Evolutionary conservation across 2,329 filamentous ascomycete genomes (phyloP).

Genomic region (Pseudopyricularia cyperi): DNA sequence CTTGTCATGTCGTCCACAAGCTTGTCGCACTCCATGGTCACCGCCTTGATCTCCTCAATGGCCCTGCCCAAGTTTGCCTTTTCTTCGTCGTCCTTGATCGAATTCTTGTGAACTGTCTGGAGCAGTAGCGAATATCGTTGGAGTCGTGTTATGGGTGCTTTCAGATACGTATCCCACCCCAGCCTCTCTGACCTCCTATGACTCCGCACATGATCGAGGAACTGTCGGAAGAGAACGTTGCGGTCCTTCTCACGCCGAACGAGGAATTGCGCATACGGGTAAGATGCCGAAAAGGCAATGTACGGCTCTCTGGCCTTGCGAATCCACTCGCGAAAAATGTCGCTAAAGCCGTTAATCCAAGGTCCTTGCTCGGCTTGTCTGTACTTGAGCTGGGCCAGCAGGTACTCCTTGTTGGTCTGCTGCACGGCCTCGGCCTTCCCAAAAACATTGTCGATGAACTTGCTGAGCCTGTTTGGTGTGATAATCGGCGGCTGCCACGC

Average conservation of each 20-base stretch:
- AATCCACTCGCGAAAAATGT: conserved; percentile 97
- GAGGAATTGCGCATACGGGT: conserved; percentile 70
- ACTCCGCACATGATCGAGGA: conserved; percentile 66
- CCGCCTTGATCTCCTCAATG: conserved; percentile 80
- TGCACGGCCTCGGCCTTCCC: conserved; percentile 82
- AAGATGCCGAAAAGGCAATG: conserved; percentile 81
- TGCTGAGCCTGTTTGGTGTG: conserved; percentile 59
- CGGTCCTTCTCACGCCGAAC: conserved; percentile 73
- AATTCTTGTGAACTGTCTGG: conserved; percentile 71
- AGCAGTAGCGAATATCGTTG: conserved; percentile 83
- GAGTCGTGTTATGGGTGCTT: conserved; percentile 81
- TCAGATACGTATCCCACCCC: conserved; percentile 89
- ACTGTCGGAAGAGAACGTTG: conserved; percentile 77
- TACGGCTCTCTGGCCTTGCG: conserved; percentile 82
- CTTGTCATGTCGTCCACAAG: conserved; percentile 88
- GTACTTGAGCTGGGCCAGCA: conserved; percentile 90
- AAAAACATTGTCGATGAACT: conserved; percentile 77
- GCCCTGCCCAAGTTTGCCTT: conserved; percentile 73
- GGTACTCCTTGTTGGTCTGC: conserved; percentile 81
- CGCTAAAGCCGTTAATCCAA: conserved; percentile 87
- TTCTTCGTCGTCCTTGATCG: conserved; percentile 74
- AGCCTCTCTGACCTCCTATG: conserved; percentile 72
- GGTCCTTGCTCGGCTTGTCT: conserved; percentile 93
- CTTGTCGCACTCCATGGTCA: conserved; percentile 81
- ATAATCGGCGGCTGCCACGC: conserved; percentile 69